These are phyloP conservation scores for Salix arbutifolia DNA, from an alignment of 345 rosid genomes.

Conservation along the genomic window DNA sequence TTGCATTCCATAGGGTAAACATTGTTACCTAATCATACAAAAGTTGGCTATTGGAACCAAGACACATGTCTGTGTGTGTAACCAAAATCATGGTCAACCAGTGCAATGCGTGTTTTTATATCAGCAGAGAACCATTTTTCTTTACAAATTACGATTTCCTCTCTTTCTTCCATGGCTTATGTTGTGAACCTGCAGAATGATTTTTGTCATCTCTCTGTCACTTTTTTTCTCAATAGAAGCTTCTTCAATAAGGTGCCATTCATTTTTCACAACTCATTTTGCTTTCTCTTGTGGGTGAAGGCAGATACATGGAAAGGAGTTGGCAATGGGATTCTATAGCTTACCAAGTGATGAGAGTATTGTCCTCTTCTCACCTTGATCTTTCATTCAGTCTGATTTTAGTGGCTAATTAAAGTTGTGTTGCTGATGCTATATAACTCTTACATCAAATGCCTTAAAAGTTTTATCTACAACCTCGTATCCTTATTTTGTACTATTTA, in stretches of 20 bases:
- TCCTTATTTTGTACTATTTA: not conserved
- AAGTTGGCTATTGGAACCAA: not conserved
- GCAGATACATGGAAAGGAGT: conserved; percentile 59
- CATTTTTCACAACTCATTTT: conserved; percentile 24
- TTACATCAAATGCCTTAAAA: not conserved
- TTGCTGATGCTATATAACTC: not conserved
- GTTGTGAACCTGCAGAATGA: not conserved
- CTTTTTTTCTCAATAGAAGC: not conserved
- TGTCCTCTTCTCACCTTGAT: conserved; percentile 16
- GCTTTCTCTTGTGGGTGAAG: conserved; percentile 54
- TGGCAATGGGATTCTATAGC: conserved; percentile 22
- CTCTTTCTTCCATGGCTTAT: not conserved
- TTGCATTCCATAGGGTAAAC: not conserved
- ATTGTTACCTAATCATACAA: not conserved
- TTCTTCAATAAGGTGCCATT: not conserved
- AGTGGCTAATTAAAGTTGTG: not conserved
- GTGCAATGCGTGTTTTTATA: not conserved
- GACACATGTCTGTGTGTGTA: not conserved
- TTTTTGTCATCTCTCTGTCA: not conserved
- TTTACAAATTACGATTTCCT: not conserved
- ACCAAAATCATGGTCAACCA: not conserved
- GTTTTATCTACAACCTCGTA: not conserved
- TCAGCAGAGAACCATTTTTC: not conserved
- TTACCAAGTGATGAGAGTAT: conserved; percentile 41
- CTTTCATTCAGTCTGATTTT: conserved; percentile 1